These are phyloP conservation scores for Daedaleopsis nitida DNA, from an alignment of 768 basidiomycete species.

Conservation along the genomic window DNA sequence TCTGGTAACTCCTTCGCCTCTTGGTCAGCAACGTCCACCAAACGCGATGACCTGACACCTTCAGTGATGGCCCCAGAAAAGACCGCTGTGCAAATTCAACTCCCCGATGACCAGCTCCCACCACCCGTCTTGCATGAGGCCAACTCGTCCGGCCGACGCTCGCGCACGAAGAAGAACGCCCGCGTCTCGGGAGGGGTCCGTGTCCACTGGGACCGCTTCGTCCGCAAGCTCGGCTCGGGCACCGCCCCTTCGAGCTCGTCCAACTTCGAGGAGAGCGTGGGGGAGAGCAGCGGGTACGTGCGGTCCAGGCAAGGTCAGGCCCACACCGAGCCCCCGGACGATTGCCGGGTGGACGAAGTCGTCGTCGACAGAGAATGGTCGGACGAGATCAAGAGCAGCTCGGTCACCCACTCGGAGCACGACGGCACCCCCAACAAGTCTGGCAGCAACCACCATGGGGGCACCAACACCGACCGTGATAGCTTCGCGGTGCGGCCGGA, in stretches of 20 bases:
- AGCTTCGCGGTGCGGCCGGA: constrained; percentile 36
- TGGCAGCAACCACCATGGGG: constrained; percentile 40
- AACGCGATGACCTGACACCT: constrained; percentile 16
- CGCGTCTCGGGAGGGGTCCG: constrained; percentile 29
- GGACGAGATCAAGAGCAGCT: constrained; percentile 56
- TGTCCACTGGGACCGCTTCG: constrained; percentile 34
- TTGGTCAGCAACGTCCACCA: constrained; percentile 16
- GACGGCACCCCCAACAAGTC: constrained; percentile 51
- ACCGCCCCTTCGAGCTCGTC: constrained; percentile 53
- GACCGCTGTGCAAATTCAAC: constrained; percentile 4
- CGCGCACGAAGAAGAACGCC: constrained; percentile 26
- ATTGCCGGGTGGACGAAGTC: constrained; percentile 61
- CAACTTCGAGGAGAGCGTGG: constrained; percentile 46
- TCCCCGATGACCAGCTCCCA: constrained; percentile 11
- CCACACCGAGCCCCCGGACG: constrained; percentile 36
- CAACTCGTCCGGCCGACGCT: constrained; percentile 17
- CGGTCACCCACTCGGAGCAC: constrained; percentile 53
- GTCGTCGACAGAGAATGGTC: constrained; percentile 76
- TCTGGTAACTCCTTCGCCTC: constrained; percentile 16
- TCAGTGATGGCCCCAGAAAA: constrained; percentile 13
- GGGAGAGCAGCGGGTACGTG: constrained; percentile 40
- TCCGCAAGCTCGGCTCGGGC: constrained; percentile 35
- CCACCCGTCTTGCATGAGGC: constrained; percentile 19
- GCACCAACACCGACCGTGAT: constrained; percentile 41
- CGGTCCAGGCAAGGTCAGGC: constrained; percentile 25